Evolutionary conservation across 352 stramenopile genomes (phyloP).

Genomic region (Phytophthora colocasiae): DNA sequence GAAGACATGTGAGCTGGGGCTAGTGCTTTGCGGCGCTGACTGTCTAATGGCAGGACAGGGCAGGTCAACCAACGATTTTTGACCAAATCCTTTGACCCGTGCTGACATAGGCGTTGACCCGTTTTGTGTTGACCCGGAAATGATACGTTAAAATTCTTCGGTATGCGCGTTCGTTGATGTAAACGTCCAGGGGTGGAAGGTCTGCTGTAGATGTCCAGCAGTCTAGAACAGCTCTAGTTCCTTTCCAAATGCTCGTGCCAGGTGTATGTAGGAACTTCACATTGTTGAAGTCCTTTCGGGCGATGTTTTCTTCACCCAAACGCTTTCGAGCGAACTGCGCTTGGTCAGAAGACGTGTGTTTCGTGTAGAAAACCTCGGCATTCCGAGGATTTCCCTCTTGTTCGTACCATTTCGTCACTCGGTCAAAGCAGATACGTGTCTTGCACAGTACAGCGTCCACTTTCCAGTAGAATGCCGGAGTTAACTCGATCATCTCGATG

Average conservation of each 20-base stretch:
- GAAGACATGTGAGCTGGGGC: too few species aligned
- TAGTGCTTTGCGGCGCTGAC: too few species aligned
- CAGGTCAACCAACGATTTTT: too few species aligned
- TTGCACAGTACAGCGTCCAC: constrained; percentile 76
- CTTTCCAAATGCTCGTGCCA: constrained; percentile 57
- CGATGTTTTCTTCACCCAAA: constrained; percentile 24
- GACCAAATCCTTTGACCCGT: too few species aligned
- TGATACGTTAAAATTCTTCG: too few species aligned
- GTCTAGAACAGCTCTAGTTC: constrained; percentile 52
- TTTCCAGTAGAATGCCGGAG: constrained; percentile 52
- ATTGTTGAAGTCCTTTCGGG: constrained; percentile 45
- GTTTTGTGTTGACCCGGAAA: too few species aligned
- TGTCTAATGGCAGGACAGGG: too few species aligned
- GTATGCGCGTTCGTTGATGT: constrained; percentile 36
- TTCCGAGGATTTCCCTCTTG: constrained; percentile 51
- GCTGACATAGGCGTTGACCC: too few species aligned
- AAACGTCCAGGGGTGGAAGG: constrained; percentile 51
- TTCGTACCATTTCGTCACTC: constrained; percentile 54
- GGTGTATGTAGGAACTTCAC: constrained; percentile 60
- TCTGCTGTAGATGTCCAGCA: constrained; percentile 57
- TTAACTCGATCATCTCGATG: constrained; percentile 69
- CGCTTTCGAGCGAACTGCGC: constrained; percentile 30
- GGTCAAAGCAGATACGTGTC: constrained; percentile 46
- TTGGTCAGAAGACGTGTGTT: constrained; percentile 56
- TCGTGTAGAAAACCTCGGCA: constrained; percentile 53